Evolutionary conservation across 2,329 filamentous ascomycete species (phyloP).

Genomic region (Phaeophleospora eucalypticola): DNA sequence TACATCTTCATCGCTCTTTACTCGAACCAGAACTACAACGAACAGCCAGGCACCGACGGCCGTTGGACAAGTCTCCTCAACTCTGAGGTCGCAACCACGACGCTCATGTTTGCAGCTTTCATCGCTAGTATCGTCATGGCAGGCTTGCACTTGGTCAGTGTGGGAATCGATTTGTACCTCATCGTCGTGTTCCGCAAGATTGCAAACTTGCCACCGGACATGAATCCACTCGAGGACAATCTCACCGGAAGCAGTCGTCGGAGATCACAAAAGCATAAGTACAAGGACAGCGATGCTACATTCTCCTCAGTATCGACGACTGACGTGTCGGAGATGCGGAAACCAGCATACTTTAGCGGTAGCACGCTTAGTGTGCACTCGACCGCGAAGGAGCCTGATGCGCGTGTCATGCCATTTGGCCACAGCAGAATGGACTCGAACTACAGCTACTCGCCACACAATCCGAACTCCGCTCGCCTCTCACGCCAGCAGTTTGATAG

Average conservation of each 20-base stretch:
- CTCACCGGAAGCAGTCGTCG: constrained; percentile 60
- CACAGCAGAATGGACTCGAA: constrained; percentile 67
- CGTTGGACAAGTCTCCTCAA: constrained; percentile 68
- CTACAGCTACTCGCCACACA: constrained; percentile 53
- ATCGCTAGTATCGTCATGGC: constrained; percentile 61
- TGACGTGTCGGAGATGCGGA: constrained; percentile 52
- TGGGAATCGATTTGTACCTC: constrained; percentile 70
- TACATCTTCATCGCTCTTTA: constrained; percentile 58
- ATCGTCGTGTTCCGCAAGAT: constrained; percentile 79
- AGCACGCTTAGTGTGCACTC: constrained; percentile 43
- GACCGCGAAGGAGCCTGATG: constrained; percentile 39
- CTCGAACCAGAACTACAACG: constrained; percentile 49
- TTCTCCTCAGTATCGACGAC: constrained; percentile 34
- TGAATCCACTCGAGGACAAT: constrained; percentile 88
- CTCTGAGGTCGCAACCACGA: constrained; percentile 51
- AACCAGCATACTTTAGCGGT: constrained; percentile 49
- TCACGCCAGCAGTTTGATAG: constrained; percentile 51
- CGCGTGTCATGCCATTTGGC: constrained; percentile 66
- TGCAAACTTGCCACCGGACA: constrained; percentile 76
- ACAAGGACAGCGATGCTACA: constrained; percentile 59
- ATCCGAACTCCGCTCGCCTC: constrained; percentile 49
- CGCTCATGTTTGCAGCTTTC: constrained; percentile 62
- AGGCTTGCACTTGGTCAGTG: constrained; percentile 65
- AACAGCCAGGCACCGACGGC: constrained; percentile 41
- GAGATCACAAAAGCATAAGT: constrained; percentile 61